A percentile compares a stretch with the other conserved stretches of the same genome.
phyloP scores from a whole-genome alignment of 305 asterid genomes.

The Fraxinus platypoda region DNA sequence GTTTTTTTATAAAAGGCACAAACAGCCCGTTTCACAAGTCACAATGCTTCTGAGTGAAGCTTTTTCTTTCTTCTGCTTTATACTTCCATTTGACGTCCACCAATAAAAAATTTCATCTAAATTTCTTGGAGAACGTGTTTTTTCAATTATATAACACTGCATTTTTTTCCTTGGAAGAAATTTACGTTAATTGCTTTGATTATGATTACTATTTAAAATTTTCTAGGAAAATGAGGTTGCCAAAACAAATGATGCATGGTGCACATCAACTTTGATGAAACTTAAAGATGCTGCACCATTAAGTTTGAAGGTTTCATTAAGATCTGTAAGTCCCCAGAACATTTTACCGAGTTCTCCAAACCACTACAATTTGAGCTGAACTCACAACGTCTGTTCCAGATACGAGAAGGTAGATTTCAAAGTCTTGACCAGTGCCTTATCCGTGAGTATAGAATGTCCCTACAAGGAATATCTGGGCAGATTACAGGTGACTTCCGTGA shows the following conservation, averaged over 20 bases:
- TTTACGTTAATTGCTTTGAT: not conserved
- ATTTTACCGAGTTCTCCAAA: not conserved
- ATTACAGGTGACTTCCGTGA: constrained; percentile 67
- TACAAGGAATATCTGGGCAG: constrained; percentile 38
- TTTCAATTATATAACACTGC: not conserved
- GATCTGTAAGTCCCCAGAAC: constrained; percentile 64
- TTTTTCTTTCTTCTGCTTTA: not conserved
- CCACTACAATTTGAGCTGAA: constrained; percentile 10
- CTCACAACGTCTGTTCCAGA: constrained; percentile 40
- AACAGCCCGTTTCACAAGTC: not conserved
- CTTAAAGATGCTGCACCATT: constrained; percentile 75
- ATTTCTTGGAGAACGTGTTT: not conserved
- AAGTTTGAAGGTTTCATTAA: constrained; percentile 90
- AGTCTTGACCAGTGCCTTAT: constrained; percentile 81
- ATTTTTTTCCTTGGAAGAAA: not conserved
- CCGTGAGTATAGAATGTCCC: constrained; percentile 81
- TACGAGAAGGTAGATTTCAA: constrained; percentile 87
- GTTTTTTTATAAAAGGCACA: not conserved
- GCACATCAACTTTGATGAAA: constrained; percentile 57
- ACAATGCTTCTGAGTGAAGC: not conserved
- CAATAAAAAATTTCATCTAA: not conserved
- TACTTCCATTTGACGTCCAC: not conserved
- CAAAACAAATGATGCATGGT: constrained; percentile 67
- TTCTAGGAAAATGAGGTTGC: constrained; percentile 72
- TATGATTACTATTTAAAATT: constrained; percentile 10